These are phyloP conservation scores for Talaromyces piceae DNA, from an alignment of 2,329 filamentous ascomycete genomes.

Conservation along the genomic window DNA sequence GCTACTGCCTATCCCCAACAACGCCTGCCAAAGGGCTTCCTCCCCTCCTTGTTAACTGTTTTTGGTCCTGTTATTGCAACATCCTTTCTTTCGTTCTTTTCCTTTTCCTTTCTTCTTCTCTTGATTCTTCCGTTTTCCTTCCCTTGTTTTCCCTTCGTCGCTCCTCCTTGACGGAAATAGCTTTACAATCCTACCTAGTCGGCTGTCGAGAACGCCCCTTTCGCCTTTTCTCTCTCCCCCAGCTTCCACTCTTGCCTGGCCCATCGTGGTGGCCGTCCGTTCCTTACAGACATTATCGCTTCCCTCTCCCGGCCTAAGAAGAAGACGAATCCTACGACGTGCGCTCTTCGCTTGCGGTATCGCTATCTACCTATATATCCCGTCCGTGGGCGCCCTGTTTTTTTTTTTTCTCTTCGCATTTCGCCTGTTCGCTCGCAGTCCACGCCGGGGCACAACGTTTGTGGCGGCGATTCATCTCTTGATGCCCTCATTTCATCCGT, in stretches of 20 bases:
- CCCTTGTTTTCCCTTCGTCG: constrained; percentile 8
- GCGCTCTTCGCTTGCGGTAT: neutral
- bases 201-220: neutral
- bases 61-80: constrained; percentile 12
- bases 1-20: neutral
- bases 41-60: constrained; percentile 10
- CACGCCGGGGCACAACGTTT: too few species aligned
- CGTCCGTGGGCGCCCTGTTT: neutral
- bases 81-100: constrained; percentile 13
- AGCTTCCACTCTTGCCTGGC: constrained; percentile 14
- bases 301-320: neutral
- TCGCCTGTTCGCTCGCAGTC: too few species aligned
- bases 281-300: constrained; percentile 21
- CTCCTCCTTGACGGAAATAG: constrained; percentile 6
- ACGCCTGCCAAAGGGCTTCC: constrained; percentile 6
- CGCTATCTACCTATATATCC: neutral
- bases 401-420: neutral
- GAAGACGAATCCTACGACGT: neutral
- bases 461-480: constrained; percentile 1
- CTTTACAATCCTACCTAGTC: constrained; percentile 8
- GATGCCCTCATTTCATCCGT: constrained; percentile 2
- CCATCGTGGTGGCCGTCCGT: constrained; percentile 31
- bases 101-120: constrained; percentile 7
- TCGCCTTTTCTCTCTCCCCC: constrained; percentile 2
- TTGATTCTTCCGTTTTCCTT: constrained; percentile 10